phyloP scores from a whole-genome alignment of 2,329 filamentous ascomycete genomes.

The Ceratocystis diversiconidia region DNA sequence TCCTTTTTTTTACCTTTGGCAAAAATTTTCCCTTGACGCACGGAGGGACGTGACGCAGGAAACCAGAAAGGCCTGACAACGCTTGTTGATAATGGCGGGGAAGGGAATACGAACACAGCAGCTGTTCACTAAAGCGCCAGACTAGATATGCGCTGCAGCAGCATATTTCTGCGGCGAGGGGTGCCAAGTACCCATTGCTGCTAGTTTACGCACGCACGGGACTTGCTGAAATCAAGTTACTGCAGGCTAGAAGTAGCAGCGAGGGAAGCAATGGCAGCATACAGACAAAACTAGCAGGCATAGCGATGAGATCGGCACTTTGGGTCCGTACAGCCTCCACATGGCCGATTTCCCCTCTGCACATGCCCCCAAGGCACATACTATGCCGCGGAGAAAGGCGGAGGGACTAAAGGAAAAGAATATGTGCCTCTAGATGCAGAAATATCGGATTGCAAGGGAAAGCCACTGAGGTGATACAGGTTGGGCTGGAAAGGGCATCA shows the following conservation, averaged over 20 bases:
- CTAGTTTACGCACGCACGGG: conserved; percentile 2
- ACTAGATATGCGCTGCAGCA: background rate
- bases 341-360: background rate
- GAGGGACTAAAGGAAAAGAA: background rate
- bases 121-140: background rate
- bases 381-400: background rate
- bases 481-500: background rate
- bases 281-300: background rate
- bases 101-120: background rate
- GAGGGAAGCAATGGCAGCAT: background rate
- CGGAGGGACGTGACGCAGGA: background rate
- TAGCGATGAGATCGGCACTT: background rate
- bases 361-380: background rate
- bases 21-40: conserved; percentile 1
- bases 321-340: background rate
- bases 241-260: background rate
- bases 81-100: background rate
- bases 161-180: background rate
- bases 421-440: background rate
- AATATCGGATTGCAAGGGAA: background rate
- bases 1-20: background rate
- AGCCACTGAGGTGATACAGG: background rate
- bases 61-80: background rate
- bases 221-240: background rate
- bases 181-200: background rate